A percentile compares a stretch with the other conserved stretches of the same genome.
Evolutionary conservation across 768 basidiomycete genomes (phyloP).

Genomic region (Lentinula detonsa): DNA sequence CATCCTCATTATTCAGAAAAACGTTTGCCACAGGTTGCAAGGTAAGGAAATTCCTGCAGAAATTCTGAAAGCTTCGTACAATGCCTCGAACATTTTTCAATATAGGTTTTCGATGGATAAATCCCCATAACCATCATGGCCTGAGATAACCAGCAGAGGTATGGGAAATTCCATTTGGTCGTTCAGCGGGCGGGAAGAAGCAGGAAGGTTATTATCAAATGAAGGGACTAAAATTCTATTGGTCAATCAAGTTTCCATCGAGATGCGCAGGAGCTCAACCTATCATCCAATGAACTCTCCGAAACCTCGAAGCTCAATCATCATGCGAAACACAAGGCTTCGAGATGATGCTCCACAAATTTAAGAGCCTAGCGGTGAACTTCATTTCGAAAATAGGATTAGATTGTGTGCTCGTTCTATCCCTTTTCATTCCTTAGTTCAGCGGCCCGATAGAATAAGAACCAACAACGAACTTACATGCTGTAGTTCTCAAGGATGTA

Average conservation of each 20-base stretch:
- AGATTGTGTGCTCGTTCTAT: background rate
- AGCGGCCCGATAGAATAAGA: background rate
- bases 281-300: slow-evolving; percentile 1
- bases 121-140: background rate
- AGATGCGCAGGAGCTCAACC: background rate
- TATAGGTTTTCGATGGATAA: background rate
- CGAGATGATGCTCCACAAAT: background rate
- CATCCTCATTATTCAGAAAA: background rate
- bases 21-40: background rate
- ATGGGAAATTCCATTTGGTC: background rate
- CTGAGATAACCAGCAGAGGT: background rate
- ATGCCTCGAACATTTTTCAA: no score
- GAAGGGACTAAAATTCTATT: background rate
- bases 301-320: slow-evolving; percentile 4
- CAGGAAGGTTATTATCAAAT: background rate
- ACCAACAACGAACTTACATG: background rate
- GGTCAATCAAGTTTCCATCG: background rate
- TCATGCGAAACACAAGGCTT: background rate
- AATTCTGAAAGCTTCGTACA: no score
- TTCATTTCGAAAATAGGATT: background rate
- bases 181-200: background rate
- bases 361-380: background rate
- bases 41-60: background rate
- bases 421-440: background rate
- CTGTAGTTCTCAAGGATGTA: background rate